Evolutionary conservation across 495 filamentous ascomycete genomes (phyloP), one percentile per base, ranked within the genome.

Genomic region (Opeltia flavorubescens): DNA sequence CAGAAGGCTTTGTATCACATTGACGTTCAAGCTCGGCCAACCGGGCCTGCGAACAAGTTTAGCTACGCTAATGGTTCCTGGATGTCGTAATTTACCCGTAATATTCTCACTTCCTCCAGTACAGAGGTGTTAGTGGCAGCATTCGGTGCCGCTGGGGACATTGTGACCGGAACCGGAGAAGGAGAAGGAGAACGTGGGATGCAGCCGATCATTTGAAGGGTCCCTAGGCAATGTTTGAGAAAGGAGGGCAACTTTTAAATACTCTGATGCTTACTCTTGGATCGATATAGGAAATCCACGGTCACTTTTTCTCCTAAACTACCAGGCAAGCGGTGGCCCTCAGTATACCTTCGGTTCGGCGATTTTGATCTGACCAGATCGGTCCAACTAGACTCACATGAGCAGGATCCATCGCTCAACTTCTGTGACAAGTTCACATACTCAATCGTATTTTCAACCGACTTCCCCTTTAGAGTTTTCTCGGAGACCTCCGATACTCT

Each of bases 191-290:
- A 33, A 29, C 48, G 47, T 18, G 56, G 56, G 15, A 59, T 56
- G 24, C 54, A 56, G 20, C 56, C 56, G 3, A 59, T 30, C 25
- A 43, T 52, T 31, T 59, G 56, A 15, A 59, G 46, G 29, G 48
- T 48, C 9, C 45, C 56, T 59, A 13, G 18, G 0, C 8, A 2
- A 0, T 7, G 15, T 3, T 4, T 44, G 3, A 34, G 30, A 43
- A 9, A n/a, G 4, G 15, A 7, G n/a, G 0, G 21, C 0, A 2
- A 28, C 4, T 8, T 11, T 12, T 12, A 2, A 1, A 15, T 8
- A 23, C 12, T 18, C 0, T 5, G 3, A 4, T 13, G 17, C 52
- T 30, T 17, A 57, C 55, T 21, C 35, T 23, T 55, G 18, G 55
- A 55, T 15, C 52, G 35, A 25, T 57, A 57, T 5, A 51, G 18